Conservation (phyloP, 2,329 filamentous ascomycete genomes). For the Monosporascus sp. region DNA sequence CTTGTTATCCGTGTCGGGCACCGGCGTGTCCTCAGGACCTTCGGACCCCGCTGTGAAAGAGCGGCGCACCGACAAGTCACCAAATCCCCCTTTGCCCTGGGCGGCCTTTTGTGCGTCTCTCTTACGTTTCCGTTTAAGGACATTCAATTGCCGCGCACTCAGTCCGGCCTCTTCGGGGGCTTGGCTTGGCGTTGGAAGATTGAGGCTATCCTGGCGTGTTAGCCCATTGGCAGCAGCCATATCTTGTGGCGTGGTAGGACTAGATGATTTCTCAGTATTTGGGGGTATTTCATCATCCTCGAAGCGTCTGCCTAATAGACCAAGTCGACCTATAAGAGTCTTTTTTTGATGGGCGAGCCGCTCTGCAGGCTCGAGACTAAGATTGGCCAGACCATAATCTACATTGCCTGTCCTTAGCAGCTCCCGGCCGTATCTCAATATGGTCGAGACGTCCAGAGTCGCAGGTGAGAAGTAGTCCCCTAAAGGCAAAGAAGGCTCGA, state of each 20-base stretch:
- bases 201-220: constrained; percentile 32
- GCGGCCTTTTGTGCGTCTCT: constrained; percentile 80
- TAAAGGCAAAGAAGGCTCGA: constrained; percentile 40
- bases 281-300: constrained; percentile 75
- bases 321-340: constrained; percentile 74
- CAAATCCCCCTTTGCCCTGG: constrained; percentile 80
- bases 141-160: constrained; percentile 91
- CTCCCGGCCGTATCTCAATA: constrained; percentile 79
- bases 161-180: constrained; percentile 63
- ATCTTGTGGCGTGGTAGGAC: constrained; percentile 43
- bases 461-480: constrained; percentile 68
- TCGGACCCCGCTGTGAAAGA: constrained; percentile 58
- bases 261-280: constrained; percentile 52
- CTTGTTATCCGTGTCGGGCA: constrained; percentile 46
- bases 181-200: constrained; percentile 31
- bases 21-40: constrained; percentile 56
- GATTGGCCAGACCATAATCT: constrained; percentile 75
- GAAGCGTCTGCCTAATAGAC: constrained; percentile 76
- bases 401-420: constrained; percentile 81
- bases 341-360: constrained; percentile 86
- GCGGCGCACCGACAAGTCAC: constrained; percentile 72
- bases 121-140: constrained; percentile 90
- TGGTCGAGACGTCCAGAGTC: constrained; percentile 69
- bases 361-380: constrained; percentile 75
- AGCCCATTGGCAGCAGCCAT: constrained; percentile 25